Evolutionary conservation across 495 filamentous ascomycete genomes (phyloP).

Genomic region (Neurospora discreta): DNA sequence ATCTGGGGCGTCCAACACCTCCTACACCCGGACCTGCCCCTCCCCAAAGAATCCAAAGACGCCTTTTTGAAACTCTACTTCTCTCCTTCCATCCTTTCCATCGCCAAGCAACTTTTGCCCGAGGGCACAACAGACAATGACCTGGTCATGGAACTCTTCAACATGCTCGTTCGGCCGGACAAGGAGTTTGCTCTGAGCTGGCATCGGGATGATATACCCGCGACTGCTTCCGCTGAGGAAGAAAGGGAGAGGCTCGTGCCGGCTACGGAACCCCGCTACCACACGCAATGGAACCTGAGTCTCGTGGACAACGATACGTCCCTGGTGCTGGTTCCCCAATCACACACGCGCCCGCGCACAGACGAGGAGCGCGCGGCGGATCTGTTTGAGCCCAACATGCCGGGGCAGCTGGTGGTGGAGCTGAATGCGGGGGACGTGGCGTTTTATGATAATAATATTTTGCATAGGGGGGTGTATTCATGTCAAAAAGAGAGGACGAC

Average conservation of each 20-base stretch:
- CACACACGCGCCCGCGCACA: conserved; percentile 55
- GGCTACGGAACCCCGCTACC: conserved; percentile 28
- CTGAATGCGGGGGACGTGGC: conserved; percentile 62
- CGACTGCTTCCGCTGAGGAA: conserved; percentile 42
- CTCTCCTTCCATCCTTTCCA: conserved; percentile 41
- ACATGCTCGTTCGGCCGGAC: conserved; percentile 58
- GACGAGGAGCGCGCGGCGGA: conserved; percentile 49
- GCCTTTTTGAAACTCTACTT: conserved; percentile 59
- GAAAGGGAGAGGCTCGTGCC: conserved; percentile 35
- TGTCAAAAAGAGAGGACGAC: conserved; percentile 54
- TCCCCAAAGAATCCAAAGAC: conserved; percentile 20
- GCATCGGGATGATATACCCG: conserved; percentile 69
- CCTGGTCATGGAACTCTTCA: conserved; percentile 73
- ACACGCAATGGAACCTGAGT: conserved; percentile 72
- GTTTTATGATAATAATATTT: conserved; percentile 82
- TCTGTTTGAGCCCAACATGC: conserved; percentile 45
- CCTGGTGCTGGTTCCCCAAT: conserved; percentile 60
- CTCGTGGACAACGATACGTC: conserved; percentile 51
- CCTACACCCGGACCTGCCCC: conserved; percentile 52
- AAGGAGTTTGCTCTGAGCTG: conserved; percentile 56
- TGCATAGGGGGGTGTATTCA: conserved; percentile 69
- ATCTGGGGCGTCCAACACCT: conserved; percentile 87
- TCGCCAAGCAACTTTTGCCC: conserved; percentile 44
- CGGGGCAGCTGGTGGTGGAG: conserved; percentile 49
- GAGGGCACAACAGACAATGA: conserved; percentile 10